Evolutionary conservation across 2,329 filamentous ascomycete species (phyloP), one percentile per base, ranked within the genome.

Genomic region (Chrysoporthe deuterocubensis): DNA sequence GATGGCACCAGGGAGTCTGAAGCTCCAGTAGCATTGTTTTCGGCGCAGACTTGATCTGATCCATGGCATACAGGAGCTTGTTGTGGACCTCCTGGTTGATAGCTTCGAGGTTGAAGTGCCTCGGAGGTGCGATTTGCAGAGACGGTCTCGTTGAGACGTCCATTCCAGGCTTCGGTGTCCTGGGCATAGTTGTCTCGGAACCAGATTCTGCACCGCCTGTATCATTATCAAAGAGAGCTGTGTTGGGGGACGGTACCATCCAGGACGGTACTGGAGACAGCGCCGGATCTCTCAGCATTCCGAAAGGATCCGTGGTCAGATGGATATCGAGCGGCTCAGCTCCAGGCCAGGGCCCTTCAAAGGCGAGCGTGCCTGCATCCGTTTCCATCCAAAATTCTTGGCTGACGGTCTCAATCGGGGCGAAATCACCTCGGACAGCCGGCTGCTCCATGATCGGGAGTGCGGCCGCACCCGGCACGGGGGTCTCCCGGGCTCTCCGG

Each of bases 1-100:
- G 77, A 70, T 89, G 86, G 42, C 78, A 81, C 86, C 86, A 89
- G 0, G 84, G 83, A 0, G 84, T 85, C 62, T 81, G 76, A 18
- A 79, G 84, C 58, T 83, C 78, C 9, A 79, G 68, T 0, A 87
- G 81, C 81, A 88, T 85, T 58, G 70, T 79, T n/a, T 68, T 69
- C 0, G 82, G 81, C 1, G 85, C 81, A 65, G 83, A 80, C 57
- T 83, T 82, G 18, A 89, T 81, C 73, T 84, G 82, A 64, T 86
- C 83, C 14, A 88, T 79, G 1, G 68, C 68, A 40, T 69, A 69
- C 18, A 52, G 62, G 14, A 69, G 56, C 14, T 60, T 69, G 58
- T 58, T 37, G 11, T 67, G 48, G 18, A 69, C 37, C 43, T 62
- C 52, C 3, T 48, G 43, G 16, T 57, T 56, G 32, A 69, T 64